Evolutionary conservation across 2,329 filamentous ascomycete species (phyloP).

Genomic region (Beauveria caledonica): DNA sequence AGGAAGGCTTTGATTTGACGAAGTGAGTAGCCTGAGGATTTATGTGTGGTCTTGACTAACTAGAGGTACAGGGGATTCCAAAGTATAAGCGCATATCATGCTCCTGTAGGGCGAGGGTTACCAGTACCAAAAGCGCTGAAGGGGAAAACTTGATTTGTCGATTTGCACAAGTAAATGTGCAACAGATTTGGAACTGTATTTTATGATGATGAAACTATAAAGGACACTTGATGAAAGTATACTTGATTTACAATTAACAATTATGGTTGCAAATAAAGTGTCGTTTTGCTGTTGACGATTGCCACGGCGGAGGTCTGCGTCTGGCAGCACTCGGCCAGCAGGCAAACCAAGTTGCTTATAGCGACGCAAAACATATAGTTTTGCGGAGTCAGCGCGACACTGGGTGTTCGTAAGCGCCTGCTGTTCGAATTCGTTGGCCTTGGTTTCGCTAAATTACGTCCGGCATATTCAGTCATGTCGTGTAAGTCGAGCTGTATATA

Average conservation of each 20-base stretch:
- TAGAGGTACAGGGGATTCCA: slow-evolving; percentile 47
- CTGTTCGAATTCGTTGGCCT: background rate
- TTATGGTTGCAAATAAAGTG: no score
- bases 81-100: slow-evolving; percentile 56
- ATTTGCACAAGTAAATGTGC: no score
- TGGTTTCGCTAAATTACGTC: background rate
- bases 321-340: background rate
- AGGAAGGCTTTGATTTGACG: slow-evolving; percentile 49
- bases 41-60: slow-evolving; percentile 15
- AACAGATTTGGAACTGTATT: background rate
- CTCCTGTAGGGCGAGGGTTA: slow-evolving; percentile 40
- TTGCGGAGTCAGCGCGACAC: no score
- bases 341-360: background rate
- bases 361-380: background rate
- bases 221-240: no score
- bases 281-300: no score
- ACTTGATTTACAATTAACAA: no score
- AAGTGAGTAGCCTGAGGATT: slow-evolving; percentile 36
- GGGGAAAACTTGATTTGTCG: slow-evolving; percentile 21
- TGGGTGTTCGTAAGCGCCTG: no score
- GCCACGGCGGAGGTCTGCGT: background rate
- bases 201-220: background rate
- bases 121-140: slow-evolving; percentile 35
- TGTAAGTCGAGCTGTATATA: background rate
- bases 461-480: background rate